Conservation (phyloP, 2,329 filamentous ascomycete species). For the Colletotrichum spaethianum region DNA sequence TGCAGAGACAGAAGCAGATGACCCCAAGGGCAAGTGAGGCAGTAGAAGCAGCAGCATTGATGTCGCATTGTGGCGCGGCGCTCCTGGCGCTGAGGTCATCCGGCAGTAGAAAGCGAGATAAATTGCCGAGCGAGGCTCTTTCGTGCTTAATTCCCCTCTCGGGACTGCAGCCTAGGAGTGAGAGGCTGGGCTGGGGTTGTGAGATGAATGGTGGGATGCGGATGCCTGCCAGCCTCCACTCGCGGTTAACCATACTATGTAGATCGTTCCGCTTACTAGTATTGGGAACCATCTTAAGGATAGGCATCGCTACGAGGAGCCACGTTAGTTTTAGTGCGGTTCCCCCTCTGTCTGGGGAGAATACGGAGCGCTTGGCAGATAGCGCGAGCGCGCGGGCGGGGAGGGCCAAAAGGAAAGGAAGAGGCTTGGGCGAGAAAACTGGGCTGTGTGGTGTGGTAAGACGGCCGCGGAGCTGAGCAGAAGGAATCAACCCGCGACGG, state of each 20-base stretch:
- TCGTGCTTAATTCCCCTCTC: constrained; percentile 21
- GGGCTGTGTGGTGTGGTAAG: neutral
- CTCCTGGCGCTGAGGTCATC: constrained; percentile 31
- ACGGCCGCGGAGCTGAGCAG: constrained; percentile 11
- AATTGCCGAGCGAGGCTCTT: constrained; percentile 34
- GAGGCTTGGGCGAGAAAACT: neutral
- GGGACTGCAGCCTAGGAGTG: neutral
- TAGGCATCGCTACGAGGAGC: neutral
- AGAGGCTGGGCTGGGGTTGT: neutral
- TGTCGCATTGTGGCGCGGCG: constrained; percentile 32
- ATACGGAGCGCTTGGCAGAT: neutral
- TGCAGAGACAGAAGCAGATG: constrained; percentile 6
- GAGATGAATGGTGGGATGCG: constrained; percentile 1
- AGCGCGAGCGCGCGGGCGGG: neutral
- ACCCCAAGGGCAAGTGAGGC: neutral
- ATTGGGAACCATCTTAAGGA: constrained; percentile 1
- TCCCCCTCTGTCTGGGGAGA: neutral
- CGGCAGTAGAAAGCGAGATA: constrained; percentile 18
- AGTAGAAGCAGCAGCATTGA: constrained; percentile 30
- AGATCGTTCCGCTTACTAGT: constrained; percentile 32
- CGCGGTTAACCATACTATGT: constrained; percentile 11
- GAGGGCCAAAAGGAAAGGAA: neutral
- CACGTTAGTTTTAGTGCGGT: neutral
- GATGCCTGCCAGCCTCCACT: constrained; percentile 31
- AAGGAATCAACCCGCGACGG: neutral